Base-by-base conservation (phyloP, 2,329 filamentous ascomycete genomes). In the Sclerotinia nivalis region DNA sequence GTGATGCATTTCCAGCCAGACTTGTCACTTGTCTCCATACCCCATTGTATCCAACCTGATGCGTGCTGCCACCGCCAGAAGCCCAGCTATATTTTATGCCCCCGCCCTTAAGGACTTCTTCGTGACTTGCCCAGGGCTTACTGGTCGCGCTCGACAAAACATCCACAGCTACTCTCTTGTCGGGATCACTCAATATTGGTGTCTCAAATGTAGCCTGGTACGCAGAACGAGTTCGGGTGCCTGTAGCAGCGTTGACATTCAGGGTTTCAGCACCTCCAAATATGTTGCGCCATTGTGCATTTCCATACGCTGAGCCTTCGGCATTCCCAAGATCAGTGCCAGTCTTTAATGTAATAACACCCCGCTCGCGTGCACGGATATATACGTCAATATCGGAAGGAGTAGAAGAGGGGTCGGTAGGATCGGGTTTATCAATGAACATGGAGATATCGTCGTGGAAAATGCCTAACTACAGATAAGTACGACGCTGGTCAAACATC, bases 261-360 rank as follows among this genome's bases (percentile, higher is more conserved):
- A 99, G 82, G 69, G 91, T 91, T 83, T 99, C 96, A 34, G 94
- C 96, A 52, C 96, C 96, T 66, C 96, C 96, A 79, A 99, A 93
- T 71, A 99, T 86, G 81, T 99, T 99, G 75, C 96, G 90, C 84
- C 93, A 90, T 66, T 95, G 85, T 58, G 93, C 86, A 74, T 96
- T 95, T 74, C 92, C 90, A 78, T 97, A 98, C 5, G 94, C 95
- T 10, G 94, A 97, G 49, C 95, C 96, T 81, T 99, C 96, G 31
- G 93, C 89, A 78, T 96, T 97, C 72, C 96, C 96, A 59, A 97
- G 86, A 78, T 98, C 95, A 12, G 96, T 98, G 71, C 96, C 96
- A 0, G 94, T 97, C 83, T 97, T 97, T 77, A 98, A 87, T 71
- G 93, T 89, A 77, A 98, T 88, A 52, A 91, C 89, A 45, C 92